These are phyloP conservation scores for Cutaneotrichosporon sp. DNA, from an alignment of 1,284 basidiomycete species.

Conservation along the genomic window DNA sequence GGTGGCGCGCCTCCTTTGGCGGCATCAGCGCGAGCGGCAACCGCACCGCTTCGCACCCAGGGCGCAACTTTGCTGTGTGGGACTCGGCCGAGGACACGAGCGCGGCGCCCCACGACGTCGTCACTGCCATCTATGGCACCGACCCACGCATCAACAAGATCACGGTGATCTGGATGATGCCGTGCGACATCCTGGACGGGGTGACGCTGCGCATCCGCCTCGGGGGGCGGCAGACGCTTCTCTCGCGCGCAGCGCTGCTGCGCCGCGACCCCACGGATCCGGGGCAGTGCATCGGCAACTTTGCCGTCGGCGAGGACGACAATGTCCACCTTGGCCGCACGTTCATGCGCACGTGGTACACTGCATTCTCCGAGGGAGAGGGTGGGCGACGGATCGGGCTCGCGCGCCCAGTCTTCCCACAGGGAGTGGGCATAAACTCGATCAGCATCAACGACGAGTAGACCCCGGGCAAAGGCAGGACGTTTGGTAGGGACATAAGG, in stretches of 20 bases:
- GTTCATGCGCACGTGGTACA: constrained; percentile 4
- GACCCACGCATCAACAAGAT: background rate
- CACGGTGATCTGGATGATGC: background rate
- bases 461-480: no score
- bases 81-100: background rate
- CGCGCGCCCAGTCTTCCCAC: background rate
- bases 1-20: background rate
- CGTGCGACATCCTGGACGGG: background rate
- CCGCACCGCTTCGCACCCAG: background rate
- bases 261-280: background rate
- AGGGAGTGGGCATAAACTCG: background rate
- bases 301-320: background rate
- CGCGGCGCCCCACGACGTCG: background rate
- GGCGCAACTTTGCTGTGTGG: background rate
- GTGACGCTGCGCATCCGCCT: background rate
- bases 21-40: background rate
- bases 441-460: background rate
- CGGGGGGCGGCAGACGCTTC: background rate
- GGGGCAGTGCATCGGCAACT: background rate
- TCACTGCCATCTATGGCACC: background rate
- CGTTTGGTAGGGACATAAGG: background rate
- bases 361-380: background rate
- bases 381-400: background rate
- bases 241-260: background rate
- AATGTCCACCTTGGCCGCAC: background rate